phyloP scores from a whole-genome alignment of 2,329 filamentous ascomycete species.

The Xylariaceae sp. region DNA sequence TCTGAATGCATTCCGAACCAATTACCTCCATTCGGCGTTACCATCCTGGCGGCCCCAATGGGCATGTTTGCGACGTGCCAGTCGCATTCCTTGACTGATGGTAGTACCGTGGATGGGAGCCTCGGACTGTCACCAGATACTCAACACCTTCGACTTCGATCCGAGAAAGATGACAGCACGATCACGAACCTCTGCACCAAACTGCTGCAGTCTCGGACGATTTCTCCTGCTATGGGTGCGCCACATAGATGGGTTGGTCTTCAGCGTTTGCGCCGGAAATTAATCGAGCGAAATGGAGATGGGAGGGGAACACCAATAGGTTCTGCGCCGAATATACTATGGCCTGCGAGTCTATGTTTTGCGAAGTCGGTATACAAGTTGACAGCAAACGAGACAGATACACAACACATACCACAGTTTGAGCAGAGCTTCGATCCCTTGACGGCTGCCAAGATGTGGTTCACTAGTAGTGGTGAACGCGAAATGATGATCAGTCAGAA shows the following conservation, averaged over 20 bases:
- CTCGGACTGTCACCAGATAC: conserved; percentile 50
- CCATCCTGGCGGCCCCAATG: conserved; percentile 51
- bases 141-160: conserved; percentile 41
- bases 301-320: conserved; percentile 37
- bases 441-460: conserved; percentile 46
- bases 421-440: conserved; percentile 46
- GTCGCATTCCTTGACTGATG: conserved; percentile 33
- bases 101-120: conserved; percentile 33
- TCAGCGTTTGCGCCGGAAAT: conserved; percentile 42
- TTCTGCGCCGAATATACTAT: conserved; percentile 41
- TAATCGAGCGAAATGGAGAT: conserved; percentile 39
- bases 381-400: conserved; percentile 37
- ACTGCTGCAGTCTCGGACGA: conserved; percentile 46
- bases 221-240: conserved; percentile 40
- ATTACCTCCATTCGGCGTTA: conserved; percentile 38
- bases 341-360: conserved; percentile 52
- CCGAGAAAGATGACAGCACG: conserved; percentile 38
- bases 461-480: conserved; percentile 39
- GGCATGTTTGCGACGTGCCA: conserved; percentile 44
- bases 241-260: conserved; percentile 46
- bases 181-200: conserved; percentile 49
- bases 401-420: conserved; percentile 35
- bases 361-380: conserved; percentile 43
- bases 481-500: conserved; percentile 45
- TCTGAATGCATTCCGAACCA: conserved; percentile 40